Conservation (phyloP, 352 stramenopile genomes). For the Pythium aristosporum region DNA sequence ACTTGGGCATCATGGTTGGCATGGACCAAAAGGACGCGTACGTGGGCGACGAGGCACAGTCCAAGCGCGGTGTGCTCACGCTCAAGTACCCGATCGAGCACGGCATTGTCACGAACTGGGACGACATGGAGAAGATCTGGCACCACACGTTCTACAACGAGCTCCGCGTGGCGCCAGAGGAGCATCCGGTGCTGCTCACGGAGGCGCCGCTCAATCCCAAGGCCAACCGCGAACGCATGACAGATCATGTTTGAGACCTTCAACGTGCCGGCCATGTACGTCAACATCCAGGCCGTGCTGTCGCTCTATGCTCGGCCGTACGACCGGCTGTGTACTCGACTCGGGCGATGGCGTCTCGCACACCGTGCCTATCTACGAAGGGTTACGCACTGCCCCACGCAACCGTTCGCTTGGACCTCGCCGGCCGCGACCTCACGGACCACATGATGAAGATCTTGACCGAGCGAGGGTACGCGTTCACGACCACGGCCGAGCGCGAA, state of each 20-base stretch:
- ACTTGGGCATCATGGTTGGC: no score
- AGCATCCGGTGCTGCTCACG: slow-evolving; percentile 95
- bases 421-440: no score
- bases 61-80: no score
- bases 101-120: slow-evolving; percentile 82
- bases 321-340: slow-evolving; percentile 84
- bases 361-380: slow-evolving; percentile 87
- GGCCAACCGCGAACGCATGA: slow-evolving; percentile 90
- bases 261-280: slow-evolving; percentile 81
- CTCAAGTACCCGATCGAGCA: slow-evolving; percentile 77
- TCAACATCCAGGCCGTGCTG: slow-evolving; percentile 82
- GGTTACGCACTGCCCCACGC: slow-evolving; percentile 80
- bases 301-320: slow-evolving; percentile 87
- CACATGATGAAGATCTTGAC: slow-evolving; percentile 41
- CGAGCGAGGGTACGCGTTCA: slow-evolving; percentile 63
- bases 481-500: no score
- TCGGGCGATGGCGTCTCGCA: slow-evolving; percentile 84
- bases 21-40: slow-evolving; percentile 43
- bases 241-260: slow-evolving; percentile 88
- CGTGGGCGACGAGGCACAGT: slow-evolving; percentile 27
- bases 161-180: slow-evolving; percentile 85
- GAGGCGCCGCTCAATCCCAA: slow-evolving; percentile 94
- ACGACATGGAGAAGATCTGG: slow-evolving; percentile 84
- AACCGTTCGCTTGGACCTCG: slow-evolving; percentile 28
- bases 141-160: slow-evolving; percentile 83